A percentile compares a stretch with the other conserved stretches of the same genome.
Conservation (phyloP, 495 filamentous ascomycete genomes). For the Trichoderma gamsii region DNA sequence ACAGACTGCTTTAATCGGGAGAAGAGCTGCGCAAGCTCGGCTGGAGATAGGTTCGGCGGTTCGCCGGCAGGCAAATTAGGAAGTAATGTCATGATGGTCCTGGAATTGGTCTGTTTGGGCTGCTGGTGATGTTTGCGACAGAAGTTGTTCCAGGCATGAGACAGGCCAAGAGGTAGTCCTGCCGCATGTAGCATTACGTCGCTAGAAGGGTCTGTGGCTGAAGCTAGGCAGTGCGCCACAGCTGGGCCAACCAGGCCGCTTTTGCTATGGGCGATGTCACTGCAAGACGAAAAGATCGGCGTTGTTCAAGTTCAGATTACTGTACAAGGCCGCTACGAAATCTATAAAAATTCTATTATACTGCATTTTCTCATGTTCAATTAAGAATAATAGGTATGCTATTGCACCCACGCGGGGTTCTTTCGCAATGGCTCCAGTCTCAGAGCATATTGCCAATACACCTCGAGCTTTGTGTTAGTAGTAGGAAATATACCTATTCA, state of each 20-base stretch:
- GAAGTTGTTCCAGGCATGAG: neutral
- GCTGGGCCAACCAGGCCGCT: neutral
- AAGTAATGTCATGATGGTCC: neutral
- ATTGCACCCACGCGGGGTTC: no score
- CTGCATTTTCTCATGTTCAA: no score
- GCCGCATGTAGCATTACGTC: constrained; percentile 8
- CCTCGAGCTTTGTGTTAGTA: no score
- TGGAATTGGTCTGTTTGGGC: neutral
- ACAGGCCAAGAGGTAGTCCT: neutral
- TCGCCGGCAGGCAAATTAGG: neutral
- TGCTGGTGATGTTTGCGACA: neutral
- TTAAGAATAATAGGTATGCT: no score
- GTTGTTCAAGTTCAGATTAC: neutral
- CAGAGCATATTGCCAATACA: no score
- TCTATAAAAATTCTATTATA: no score
- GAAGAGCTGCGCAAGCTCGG: constrained; percentile 68
- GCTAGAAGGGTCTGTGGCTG: neutral
- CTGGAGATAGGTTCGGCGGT: constrained; percentile 21
- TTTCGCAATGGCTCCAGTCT: no score
- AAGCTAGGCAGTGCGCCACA: constrained; percentile 9
- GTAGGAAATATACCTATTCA: no score
- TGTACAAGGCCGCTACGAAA: no score
- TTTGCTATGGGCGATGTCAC: neutral
- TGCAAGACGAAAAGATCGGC: neutral
- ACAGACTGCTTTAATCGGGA: constrained; percentile 66